Evolutionary conservation across 106 monocot species (phyloP), one percentile per base, ranked within the genome.

Genomic region (Cymbidium sinense): DNA sequence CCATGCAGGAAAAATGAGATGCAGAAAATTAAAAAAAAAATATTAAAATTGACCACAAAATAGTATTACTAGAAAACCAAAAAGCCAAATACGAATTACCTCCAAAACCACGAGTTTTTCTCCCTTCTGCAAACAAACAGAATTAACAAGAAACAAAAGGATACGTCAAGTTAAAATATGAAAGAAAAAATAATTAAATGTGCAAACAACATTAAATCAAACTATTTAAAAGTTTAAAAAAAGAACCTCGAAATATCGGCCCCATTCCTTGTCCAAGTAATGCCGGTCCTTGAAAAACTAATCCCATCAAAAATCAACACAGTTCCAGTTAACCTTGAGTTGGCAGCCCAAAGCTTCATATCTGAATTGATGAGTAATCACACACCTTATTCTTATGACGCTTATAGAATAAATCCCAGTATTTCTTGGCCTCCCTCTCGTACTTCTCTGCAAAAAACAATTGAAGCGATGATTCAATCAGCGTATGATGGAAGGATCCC

Each of bases 241-340:
- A 69, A 61, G 17, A 76, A 93, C 95, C 86, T 86, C 61, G 77
- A 98, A 98, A 80, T 98, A 82, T 36, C 34, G 31, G 2, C 96
- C 96, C 96, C 96, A 98, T 89, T 98, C 96, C 81, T 98, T 98
- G 74, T 98, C 87, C 85, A 98, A 83, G 75, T 98, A 98, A 70
- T 98, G 96, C 29, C 96, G 83, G 52, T 98, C 96, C 88, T 98
- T 98, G 79, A 98, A 98, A 86, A 98, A 98, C 96, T 96, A 28
- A 28, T 8, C 75, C 2, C 74, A 80, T 28, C 55, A 20, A 64
- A 43, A 81, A 30, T 15, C 58, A n/a, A 23, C 33, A 33, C 72
- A 64, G 54, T 58, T 44, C 47, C 84, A 64, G 25, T 17, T 23
- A n/a, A 76, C 34, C 2, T 58, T 4, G 23, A 31, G 33, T 34